Evolutionary conservation across 1,139 yeast species (phyloP).

Genomic region (Yamadazyma triangularis): DNA sequence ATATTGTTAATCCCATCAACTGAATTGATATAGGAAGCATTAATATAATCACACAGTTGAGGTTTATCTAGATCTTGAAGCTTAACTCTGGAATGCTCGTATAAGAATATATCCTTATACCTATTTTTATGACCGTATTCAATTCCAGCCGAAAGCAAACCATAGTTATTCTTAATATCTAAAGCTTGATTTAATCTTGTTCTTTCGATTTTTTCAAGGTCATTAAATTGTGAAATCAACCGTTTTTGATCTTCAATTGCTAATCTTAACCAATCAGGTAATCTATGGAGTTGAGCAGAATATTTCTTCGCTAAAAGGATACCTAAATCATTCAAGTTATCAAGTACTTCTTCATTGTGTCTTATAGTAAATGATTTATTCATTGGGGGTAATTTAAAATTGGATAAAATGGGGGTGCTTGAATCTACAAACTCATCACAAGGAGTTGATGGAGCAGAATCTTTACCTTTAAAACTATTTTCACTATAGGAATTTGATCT

Average conservation of each 20-base stretch:
- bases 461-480: neutral
- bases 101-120: constrained; percentile 79
- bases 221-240: constrained; percentile 17
- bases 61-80: constrained; percentile 17
- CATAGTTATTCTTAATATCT: constrained; percentile 10
- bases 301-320: constrained; percentile 6
- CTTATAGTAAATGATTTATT: constrained; percentile 28
- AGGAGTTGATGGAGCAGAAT: constrained; percentile 4
- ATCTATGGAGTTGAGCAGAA: neutral
- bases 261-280: constrained; percentile 16
- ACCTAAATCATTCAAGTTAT: constrained; percentile 9
- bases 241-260: constrained; percentile 6
- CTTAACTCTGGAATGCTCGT: constrained; percentile 73
- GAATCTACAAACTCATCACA: constrained; percentile 7
- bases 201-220: constrained; percentile 29
- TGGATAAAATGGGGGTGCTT: constrained; percentile 12
- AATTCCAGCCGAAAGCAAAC: constrained; percentile 46
- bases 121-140: constrained; percentile 75
- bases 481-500: constrained; percentile 9
- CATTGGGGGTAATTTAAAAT: constrained; percentile 12
- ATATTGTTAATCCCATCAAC: constrained; percentile 10
- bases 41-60: constrained; percentile 22
- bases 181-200: constrained; percentile 28
- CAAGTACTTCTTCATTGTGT: constrained; percentile 36
- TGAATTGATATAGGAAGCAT: constrained; percentile 24